These are phyloP conservation scores for Pyrus hybrid DNA, from an alignment of 331 rosid genomes.

Conservation along the genomic window DNA sequence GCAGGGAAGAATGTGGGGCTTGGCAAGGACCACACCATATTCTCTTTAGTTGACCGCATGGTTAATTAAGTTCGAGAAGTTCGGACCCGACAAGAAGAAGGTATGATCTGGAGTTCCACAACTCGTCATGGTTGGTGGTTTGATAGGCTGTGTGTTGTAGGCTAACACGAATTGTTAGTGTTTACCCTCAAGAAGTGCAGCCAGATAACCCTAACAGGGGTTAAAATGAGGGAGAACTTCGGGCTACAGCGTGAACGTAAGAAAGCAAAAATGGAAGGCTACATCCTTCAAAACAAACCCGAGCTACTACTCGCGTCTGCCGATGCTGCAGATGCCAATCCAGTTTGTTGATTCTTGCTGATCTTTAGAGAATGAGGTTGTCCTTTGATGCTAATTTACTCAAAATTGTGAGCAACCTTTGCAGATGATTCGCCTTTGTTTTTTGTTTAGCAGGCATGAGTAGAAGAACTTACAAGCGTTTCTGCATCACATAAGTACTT, in stretches of 20 bases:
- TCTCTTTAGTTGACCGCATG: conserved; percentile 82
- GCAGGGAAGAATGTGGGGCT: conserved; percentile 94
- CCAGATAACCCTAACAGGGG: conserved; percentile 92
- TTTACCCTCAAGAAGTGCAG: conserved; percentile 64
- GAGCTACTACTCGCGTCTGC: conserved; percentile 60
- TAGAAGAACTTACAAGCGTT: too few relatives aligned
- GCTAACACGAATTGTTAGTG: conserved; percentile 32
- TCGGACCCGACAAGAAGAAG: conserved; percentile 93
- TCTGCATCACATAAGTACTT: too few relatives aligned
- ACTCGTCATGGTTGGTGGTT: neutral
- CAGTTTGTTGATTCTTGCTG: neutral
- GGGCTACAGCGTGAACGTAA: conserved; percentile 70
- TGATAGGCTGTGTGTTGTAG: neutral
- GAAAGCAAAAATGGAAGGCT: conserved; percentile 58
- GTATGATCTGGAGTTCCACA: conserved; percentile 16
- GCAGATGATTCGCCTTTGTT: too few relatives aligned
- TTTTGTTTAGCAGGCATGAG: too few relatives aligned
- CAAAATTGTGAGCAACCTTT: too few relatives aligned
- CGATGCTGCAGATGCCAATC: conserved; percentile 28
- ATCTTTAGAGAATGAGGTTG: too few relatives aligned
- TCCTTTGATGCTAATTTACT: too few relatives aligned
- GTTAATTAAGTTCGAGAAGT: conserved; percentile 74
- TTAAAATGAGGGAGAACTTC: conserved; percentile 74
- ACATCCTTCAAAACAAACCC: conserved; percentile 22
- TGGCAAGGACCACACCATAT: conserved; percentile 87